A percentile compares a stretch with the other conserved stretches of the same genome.
These are phyloP conservation scores for Fraxinus dipetala DNA, from an alignment of 305 asterid genomes.

Conservation along the genomic window DNA sequence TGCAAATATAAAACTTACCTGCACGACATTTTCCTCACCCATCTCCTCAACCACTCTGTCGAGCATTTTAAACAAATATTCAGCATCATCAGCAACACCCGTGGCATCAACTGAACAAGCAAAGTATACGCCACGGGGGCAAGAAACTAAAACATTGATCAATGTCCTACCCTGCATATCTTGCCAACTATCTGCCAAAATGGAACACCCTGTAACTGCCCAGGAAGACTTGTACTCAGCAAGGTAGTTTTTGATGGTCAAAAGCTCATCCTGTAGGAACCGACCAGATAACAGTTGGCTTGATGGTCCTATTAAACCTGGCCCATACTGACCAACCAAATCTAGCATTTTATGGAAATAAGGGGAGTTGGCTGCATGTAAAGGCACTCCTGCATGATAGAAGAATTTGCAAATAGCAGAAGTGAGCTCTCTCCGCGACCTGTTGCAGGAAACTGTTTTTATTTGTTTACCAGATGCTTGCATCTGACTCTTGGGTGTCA, in stretches of 20 bases:
- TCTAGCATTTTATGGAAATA: slow-evolving; percentile 85
- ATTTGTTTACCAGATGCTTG: slow-evolving; percentile 47
- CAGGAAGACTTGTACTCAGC: slow-evolving; percentile 81
- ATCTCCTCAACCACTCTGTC: slow-evolving; percentile 85
- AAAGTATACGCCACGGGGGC: slow-evolving; percentile 88
- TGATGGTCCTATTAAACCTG: slow-evolving; percentile 62
- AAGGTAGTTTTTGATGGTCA: slow-evolving; percentile 60
- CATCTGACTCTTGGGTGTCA: slow-evolving; percentile 45
- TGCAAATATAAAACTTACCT: slow-evolving; percentile 43
- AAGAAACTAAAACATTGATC: slow-evolving; percentile 77
- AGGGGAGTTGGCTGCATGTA: slow-evolving; percentile 81
- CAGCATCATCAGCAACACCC: slow-evolving; percentile 59
- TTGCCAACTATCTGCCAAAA: slow-evolving; percentile 89
- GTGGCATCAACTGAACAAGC: slow-evolving; percentile 85
- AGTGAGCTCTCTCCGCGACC: slow-evolving; percentile 68
- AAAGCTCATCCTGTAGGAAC: slow-evolving; percentile 67
- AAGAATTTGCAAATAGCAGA: slow-evolving; percentile 89
- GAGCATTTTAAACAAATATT: slow-evolving; percentile 61
- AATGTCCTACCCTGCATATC: slow-evolving; percentile 64
- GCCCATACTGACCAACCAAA: slow-evolving; percentile 72
- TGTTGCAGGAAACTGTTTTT: slow-evolving; percentile 52
- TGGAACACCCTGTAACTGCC: slow-evolving; percentile 86
- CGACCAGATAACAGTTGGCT: slow-evolving; percentile 69
- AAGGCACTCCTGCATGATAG: slow-evolving; percentile 85
- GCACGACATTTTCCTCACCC: slow-evolving; percentile 93